Conservation (phyloP, 208 protist species). For the Crithidia brevicula region DNA sequence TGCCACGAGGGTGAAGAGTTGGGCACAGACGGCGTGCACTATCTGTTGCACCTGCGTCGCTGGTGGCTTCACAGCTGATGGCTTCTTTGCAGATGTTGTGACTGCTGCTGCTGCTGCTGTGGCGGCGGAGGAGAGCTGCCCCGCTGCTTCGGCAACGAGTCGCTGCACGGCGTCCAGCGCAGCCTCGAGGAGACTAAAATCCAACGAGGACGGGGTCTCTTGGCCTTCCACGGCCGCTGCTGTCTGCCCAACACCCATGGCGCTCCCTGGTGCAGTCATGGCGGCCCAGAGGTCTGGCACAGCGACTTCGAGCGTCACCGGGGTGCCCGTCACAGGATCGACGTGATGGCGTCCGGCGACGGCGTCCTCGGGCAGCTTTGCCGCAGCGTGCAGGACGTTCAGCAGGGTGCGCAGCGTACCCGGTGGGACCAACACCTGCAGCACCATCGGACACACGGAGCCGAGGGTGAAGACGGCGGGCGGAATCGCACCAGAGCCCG, state of each 20-base stretch:
- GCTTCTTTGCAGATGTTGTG: background rate
- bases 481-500: too few relatives aligned
- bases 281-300: conserved; percentile 20
- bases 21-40: conserved; percentile 14
- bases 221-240: conserved; percentile 12
- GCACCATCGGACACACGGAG: conserved; percentile 40
- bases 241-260: conserved; percentile 7
- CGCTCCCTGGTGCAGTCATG: conserved; percentile 21
- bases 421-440: conserved; percentile 46
- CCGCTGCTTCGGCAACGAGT: conserved; percentile 48
- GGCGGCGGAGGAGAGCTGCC: conserved; percentile 16
- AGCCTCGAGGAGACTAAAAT: conserved; percentile 61
- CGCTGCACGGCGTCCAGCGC: conserved; percentile 57
- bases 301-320: background rate
- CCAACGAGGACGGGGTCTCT: conserved; percentile 53
- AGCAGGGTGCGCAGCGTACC: conserved; percentile 31
- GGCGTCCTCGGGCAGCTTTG: conserved; percentile 4
- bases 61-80: too few relatives aligned
- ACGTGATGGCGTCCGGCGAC: background rate
- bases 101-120: background rate
- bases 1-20: conserved; percentile 46
- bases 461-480: conserved; percentile 18
- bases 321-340: background rate
- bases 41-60: background rate
- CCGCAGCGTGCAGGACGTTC: conserved; percentile 18